Evolutionary conservation across 192 early-diverging fungal genomes (phyloP), one percentile per base, ranked within the genome.

Genomic region (Piromyces finnis): DNA sequence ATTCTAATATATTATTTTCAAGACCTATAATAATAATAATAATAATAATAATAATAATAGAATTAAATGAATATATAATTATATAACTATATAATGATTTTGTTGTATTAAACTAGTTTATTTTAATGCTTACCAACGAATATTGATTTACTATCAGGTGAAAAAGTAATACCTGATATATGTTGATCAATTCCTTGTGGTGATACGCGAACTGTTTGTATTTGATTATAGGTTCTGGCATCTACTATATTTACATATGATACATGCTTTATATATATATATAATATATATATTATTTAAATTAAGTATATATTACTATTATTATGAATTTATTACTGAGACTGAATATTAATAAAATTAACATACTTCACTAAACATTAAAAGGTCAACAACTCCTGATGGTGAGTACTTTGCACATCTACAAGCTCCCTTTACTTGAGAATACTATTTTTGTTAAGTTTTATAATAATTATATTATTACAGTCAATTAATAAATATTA

Each of bases 341-440:
- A n/a, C n/a, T n/a, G n/a, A n/a, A n/a, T n/a, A n/a, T n/a, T n/a
- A n/a, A n/a, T n/a, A n/a, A 79, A 22, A 29, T 26, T 36, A 29
- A 30, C 84, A 77, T 78, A 89, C 89, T 87, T 91, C 90, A 77
- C 83, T 88, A 39, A 94, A 96, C 35, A 93, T 92, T 29, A 98
- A 84, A 30, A 98, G 85, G 86, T 98, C 97, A 51, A 96, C 88
- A 0, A 94, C 92, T 29, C 95, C 95, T 16, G 93, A 91, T 5
- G 93, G 94, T 12, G 95, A 93, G 82, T 96, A 98, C 83, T 98
- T 98, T 37, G 97, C 95, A 83, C 92, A 95, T 30, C 97, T 91
- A 78, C 91, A 91, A 3, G 93, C 91, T 1, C 95, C 90, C 85
- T 94, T 93, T 36, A 89, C 87, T 82, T 91, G 89, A 12, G 91